phyloP scores from a whole-genome alignment of 352 stramenopile species.

The Globisporangium cederbergense region DNA sequence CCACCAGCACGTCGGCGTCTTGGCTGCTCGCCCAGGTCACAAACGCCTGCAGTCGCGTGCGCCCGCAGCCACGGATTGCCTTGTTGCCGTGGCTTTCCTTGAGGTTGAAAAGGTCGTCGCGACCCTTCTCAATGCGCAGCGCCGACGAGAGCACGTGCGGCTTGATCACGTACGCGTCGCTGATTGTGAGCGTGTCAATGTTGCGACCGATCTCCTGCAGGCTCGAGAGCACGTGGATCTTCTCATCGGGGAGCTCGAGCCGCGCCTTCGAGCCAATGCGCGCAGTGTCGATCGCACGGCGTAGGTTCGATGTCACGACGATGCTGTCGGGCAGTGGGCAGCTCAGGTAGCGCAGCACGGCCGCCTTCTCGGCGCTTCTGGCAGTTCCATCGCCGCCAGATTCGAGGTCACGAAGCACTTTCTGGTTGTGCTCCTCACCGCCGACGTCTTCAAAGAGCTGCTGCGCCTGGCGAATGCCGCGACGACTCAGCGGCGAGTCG shows the following conservation, averaged over 20 bases:
- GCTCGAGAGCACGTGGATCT: slow-evolving; percentile 78
- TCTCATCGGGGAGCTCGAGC: slow-evolving; percentile 45
- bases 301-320: slow-evolving; percentile 71
- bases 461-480: slow-evolving; percentile 54
- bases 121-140: slow-evolving; percentile 36
- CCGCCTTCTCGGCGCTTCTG: slow-evolving; percentile 19
- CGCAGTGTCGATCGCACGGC: slow-evolving; percentile 74
- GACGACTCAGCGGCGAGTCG: slow-evolving; percentile 76
- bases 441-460: slow-evolving; percentile 35
- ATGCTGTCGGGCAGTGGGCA: slow-evolving; percentile 47
- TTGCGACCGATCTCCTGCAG: slow-evolving; percentile 86
- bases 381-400: slow-evolving; percentile 18
- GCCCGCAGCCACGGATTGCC: slow-evolving; percentile 50
- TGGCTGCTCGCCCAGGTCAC: slow-evolving; percentile 62
- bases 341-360: slow-evolving; percentile 46
- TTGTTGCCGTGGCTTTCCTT: slow-evolving; percentile 84
- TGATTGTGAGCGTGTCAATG: slow-evolving; percentile 81
- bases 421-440: neutral
- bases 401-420: slow-evolving; percentile 7
- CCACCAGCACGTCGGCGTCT: slow-evolving; percentile 57
- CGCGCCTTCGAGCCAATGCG: slow-evolving; percentile 67
- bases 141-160: slow-evolving; percentile 27
- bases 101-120: slow-evolving; percentile 72
- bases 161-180: slow-evolving; percentile 38
- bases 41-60: slow-evolving; percentile 60